Evolutionary conservation across 2,329 filamentous ascomycete species (phyloP).

Genomic region (Didymella keratinophila): DNA sequence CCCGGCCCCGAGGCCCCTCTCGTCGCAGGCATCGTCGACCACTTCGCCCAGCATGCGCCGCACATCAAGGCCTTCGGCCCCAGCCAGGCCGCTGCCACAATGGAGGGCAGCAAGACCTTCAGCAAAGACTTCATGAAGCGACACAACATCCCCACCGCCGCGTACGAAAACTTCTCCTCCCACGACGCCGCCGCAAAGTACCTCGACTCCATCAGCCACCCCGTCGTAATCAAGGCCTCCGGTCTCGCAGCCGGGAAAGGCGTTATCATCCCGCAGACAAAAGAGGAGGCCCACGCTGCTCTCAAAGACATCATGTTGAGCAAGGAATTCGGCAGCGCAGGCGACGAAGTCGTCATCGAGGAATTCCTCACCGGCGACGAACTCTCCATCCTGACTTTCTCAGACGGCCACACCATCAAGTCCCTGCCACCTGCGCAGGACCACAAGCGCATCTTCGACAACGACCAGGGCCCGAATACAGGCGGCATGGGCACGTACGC

Average conservation of each 20-base stretch:
- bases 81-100: conserved; percentile 79
- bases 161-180: conserved; percentile 86
- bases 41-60: conserved; percentile 70
- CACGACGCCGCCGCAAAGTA: conserved; percentile 77
- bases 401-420: conserved; percentile 83
- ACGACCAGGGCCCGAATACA: conserved; percentile 89
- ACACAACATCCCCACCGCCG: conserved; percentile 87
- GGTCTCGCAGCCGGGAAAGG: conserved; percentile 95
- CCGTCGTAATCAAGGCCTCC: conserved; percentile 85
- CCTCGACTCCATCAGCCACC: conserved; percentile 57
- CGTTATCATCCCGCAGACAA: conserved; percentile 84
- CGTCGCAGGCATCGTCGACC: conserved; percentile 86
- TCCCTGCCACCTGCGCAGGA: conserved; percentile 92
- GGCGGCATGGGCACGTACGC: conserved; percentile 98
- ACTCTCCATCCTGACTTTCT: conserved; percentile 88
- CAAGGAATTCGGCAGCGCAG: conserved; percentile 84
- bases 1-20: conserved; percentile 94
- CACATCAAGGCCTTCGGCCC: conserved; percentile 84
- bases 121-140: conserved; percentile 98
- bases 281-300: conserved; percentile 81
- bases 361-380: conserved; percentile 93
- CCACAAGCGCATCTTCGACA: conserved; percentile 93
- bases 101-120: conserved; percentile 97
- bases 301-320: conserved; percentile 91
- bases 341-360: conserved; percentile 92